phyloP scores from a whole-genome alignment of 805 yeast species.

The Spathaspora girioi region DNA sequence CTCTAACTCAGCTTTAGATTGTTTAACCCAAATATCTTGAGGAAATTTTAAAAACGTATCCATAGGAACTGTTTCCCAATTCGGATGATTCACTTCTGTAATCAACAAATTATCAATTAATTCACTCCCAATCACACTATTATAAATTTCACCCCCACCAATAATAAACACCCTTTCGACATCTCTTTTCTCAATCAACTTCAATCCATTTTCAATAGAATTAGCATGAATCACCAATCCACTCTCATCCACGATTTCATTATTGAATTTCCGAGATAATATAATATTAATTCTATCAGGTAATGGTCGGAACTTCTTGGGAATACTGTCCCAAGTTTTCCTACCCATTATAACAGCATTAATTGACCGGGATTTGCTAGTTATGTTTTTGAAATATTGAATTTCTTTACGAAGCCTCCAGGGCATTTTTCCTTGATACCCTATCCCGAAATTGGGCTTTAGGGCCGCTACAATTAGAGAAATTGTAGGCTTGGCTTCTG shows the following conservation, averaged over 20 bases:
- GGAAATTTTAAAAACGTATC: conserved; percentile 64
- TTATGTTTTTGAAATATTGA: conserved; percentile 76
- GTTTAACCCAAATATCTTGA: conserved; percentile 34
- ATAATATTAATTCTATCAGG: conserved; percentile 73
- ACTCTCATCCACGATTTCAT: conserved; percentile 14
- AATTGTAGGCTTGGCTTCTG: conserved; percentile 16
- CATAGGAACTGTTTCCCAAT: conserved; percentile 44
- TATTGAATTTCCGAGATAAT: conserved; percentile 48
- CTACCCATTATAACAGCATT: conserved; percentile 96
- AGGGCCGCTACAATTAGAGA: conserved; percentile 81
- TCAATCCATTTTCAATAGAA: conserved; percentile 24
- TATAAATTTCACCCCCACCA: conserved; percentile 90
- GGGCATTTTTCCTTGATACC: conserved; percentile 75
- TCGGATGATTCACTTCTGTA: conserved; percentile 55
- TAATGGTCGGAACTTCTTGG: conserved; percentile 77
- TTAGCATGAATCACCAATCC: conserved; percentile 20
- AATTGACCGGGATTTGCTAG: conserved; percentile 40
- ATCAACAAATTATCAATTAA: conserved; percentile 55
- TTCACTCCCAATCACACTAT: conserved; percentile 43
- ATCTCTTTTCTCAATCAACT: conserved; percentile 7
- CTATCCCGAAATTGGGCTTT: conserved; percentile 79
- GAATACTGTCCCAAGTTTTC: conserved; percentile 94
- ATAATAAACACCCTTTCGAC: conserved; percentile 72
- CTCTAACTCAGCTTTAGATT: conserved; percentile 29
- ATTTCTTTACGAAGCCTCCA: conserved; percentile 86